Evolutionary conservation across 495 filamentous ascomycete genomes (phyloP).

Genomic region (Daldinia caldariorum): DNA sequence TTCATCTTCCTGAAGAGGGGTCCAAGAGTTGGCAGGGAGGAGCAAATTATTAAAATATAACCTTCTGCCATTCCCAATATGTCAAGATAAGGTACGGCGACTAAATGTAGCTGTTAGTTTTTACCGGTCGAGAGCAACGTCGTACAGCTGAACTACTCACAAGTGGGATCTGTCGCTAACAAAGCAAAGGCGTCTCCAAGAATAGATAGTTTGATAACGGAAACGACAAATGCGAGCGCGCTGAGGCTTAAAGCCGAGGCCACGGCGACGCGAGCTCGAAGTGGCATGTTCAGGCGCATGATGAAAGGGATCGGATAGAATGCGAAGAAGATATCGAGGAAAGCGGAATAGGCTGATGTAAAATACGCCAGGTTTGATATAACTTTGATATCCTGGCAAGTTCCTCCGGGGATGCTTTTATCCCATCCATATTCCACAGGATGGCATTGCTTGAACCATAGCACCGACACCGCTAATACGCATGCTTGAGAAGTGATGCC

Average conservation of each 20-base stretch:
- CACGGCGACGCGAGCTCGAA: slow-evolving; percentile 38
- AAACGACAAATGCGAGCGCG: slow-evolving; percentile 38
- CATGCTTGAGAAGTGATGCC: slow-evolving; percentile 44
- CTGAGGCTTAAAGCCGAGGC: slow-evolving; percentile 40
- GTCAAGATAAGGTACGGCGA: slow-evolving; percentile 44
- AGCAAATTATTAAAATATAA: slow-evolving; percentile 45
- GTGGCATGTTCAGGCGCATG: slow-evolving; percentile 46
- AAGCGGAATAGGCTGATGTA: slow-evolving; percentile 43
- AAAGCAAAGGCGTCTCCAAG: slow-evolving; percentile 35
- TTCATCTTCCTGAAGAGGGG: slow-evolving; percentile 39
- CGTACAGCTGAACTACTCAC: slow-evolving; percentile 22
- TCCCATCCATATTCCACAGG: slow-evolving; percentile 44
- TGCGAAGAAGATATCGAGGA: slow-evolving; percentile 48
- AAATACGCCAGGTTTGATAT: slow-evolving; percentile 40
- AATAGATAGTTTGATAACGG: slow-evolving; percentile 38
- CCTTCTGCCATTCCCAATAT: slow-evolving; percentile 46
- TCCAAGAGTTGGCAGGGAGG: slow-evolving; percentile 44
- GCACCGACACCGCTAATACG: slow-evolving; percentile 38
- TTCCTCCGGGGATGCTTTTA: slow-evolving; percentile 35
- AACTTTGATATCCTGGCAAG: slow-evolving; percentile 30
- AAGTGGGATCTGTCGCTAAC: slow-evolving; percentile 39
- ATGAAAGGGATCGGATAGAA: slow-evolving; percentile 45
- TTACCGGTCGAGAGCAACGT: neutral
- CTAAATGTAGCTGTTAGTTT: slow-evolving; percentile 19
- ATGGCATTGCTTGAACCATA: slow-evolving; percentile 46